phyloP scores from a whole-genome alignment of 805 yeast genomes.

The Kurtzmaniella cleridarum region DNA sequence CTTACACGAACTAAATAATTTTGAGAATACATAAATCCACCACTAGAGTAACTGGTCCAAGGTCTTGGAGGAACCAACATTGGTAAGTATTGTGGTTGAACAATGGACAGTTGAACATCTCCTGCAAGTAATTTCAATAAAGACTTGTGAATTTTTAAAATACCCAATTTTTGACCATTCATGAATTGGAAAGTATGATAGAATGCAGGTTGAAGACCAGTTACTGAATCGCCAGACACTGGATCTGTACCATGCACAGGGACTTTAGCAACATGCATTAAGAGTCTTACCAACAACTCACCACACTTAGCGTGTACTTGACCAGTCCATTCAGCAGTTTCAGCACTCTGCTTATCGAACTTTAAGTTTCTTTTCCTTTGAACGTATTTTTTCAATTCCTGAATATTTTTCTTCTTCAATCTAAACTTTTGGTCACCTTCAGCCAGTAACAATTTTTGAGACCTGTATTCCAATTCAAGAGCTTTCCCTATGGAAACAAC shows the following conservation, averaged over 20 bases:
- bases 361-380: constrained; percentile 13
- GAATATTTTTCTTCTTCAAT: constrained; percentile 36
- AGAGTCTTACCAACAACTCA: constrained; percentile 65
- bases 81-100: constrained; percentile 84
- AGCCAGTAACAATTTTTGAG: constrained; percentile 56
- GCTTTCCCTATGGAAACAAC: constrained; percentile 79
- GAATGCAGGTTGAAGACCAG: constrained; percentile 83
- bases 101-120: constrained; percentile 56
- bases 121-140: constrained; percentile 64
- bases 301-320: constrained; percentile 61
- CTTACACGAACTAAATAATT: constrained; percentile 66
- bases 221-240: constrained; percentile 57
- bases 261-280: constrained; percentile 79
- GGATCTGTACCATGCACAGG: constrained; percentile 81
- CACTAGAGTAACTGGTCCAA: constrained; percentile 78
- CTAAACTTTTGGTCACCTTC: constrained; percentile 47
- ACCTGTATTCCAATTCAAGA: constrained; percentile 75
- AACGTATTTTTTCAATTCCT: constrained; percentile 42
- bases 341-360: constrained; percentile 3
- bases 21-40: constrained; percentile 74
- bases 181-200: constrained; percentile 81
- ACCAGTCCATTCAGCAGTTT: constrained; percentile 16
- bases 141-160: constrained; percentile 67
- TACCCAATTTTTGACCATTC: constrained; percentile 76
- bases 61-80: constrained; percentile 89